phyloP scores from a whole-genome alignment of 495 filamentous ascomycete species.

The Cudoniella acicularis region DNA sequence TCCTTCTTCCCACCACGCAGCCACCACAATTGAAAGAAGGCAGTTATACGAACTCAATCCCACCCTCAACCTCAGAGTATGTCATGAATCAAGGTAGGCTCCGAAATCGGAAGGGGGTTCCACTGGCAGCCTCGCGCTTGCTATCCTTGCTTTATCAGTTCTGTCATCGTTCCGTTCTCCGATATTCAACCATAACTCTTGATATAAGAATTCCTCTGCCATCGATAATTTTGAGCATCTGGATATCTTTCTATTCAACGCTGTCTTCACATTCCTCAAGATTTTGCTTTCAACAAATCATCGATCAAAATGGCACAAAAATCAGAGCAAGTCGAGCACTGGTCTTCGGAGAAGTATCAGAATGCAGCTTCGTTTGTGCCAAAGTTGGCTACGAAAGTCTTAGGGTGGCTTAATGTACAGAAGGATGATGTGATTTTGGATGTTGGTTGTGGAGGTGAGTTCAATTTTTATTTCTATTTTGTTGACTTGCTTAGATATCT shows the following conservation, averaged over 20 bases:
- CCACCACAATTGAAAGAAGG: not conserved
- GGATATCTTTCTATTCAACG: not conserved
- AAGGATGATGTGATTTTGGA: conserved; percentile 63
- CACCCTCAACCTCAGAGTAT: not conserved
- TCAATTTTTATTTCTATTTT: not conserved
- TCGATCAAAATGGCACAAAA: conserved; percentile 1
- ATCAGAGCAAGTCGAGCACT: conserved; percentile 43
- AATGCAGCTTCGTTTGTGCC: conserved; percentile 70
- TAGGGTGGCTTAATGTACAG: conserved; percentile 60
- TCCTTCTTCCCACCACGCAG: not conserved
- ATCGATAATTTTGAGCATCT: not conserved
- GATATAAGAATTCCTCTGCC: not conserved
- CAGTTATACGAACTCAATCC: not conserved
- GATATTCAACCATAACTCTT: too few species aligned
- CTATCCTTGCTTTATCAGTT: not conserved
- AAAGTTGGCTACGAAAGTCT: conserved; percentile 59
- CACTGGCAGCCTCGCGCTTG: not conserved
- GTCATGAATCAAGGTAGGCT: not conserved
- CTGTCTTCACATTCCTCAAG: not conserved
- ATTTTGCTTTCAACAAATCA: not conserved
- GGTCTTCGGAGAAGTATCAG: conserved; percentile 60
- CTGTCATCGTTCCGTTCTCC: not conserved
- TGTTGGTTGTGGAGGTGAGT: conserved; percentile 65
- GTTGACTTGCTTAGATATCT: too few species aligned
- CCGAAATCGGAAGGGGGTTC: conserved; percentile 4